Conservation (phyloP, 768 basidiomycete species). For the Lanmaoa pseudosensibilis region DNA sequence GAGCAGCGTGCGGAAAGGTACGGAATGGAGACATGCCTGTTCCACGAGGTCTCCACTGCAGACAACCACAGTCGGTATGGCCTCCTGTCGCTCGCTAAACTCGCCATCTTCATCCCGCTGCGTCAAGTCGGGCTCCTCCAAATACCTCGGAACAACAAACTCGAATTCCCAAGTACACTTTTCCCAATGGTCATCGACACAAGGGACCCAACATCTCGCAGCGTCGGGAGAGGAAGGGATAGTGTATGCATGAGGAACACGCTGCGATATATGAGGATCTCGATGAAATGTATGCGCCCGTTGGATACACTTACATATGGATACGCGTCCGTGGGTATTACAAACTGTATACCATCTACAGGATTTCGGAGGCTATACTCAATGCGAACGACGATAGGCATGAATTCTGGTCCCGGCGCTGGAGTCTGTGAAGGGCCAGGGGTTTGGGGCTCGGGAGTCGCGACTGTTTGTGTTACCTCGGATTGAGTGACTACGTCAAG, state of each 20-base stretch:
- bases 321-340: slow-evolving; percentile 76
- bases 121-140: slow-evolving; percentile 52
- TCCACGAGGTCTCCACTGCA: slow-evolving; percentile 95
- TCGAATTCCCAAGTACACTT: slow-evolving; percentile 99
- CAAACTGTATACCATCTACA: slow-evolving; percentile 81
- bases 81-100: slow-evolving; percentile 50
- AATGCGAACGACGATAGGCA: slow-evolving; percentile 73
- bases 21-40: slow-evolving; percentile 56
- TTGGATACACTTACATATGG: slow-evolving; percentile 65
- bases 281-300: neutral
- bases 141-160: slow-evolving; percentile 84
- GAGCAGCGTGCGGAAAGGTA: slow-evolving; percentile 1
- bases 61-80: slow-evolving; percentile 80
- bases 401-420: slow-evolving; percentile 58
- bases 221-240: slow-evolving; percentile 84
- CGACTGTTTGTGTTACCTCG: slow-evolving; percentile 40
- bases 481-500: slow-evolving; percentile 7
- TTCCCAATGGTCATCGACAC: slow-evolving; percentile 92
- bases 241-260: slow-evolving; percentile 91
- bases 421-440: slow-evolving; percentile 44
- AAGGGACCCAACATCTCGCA: slow-evolving; percentile 99
- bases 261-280: slow-evolving; percentile 45
- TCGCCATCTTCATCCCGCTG: slow-evolving; percentile 44
- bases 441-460: slow-evolving; percentile 83
- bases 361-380: slow-evolving; percentile 82